A percentile compares a stretch with the other conserved stretches of the same genome.
These are phyloP conservation scores for Adenanthera pavonina DNA, from an alignment of 306 rosid genomes.

Conservation along the genomic window DNA sequence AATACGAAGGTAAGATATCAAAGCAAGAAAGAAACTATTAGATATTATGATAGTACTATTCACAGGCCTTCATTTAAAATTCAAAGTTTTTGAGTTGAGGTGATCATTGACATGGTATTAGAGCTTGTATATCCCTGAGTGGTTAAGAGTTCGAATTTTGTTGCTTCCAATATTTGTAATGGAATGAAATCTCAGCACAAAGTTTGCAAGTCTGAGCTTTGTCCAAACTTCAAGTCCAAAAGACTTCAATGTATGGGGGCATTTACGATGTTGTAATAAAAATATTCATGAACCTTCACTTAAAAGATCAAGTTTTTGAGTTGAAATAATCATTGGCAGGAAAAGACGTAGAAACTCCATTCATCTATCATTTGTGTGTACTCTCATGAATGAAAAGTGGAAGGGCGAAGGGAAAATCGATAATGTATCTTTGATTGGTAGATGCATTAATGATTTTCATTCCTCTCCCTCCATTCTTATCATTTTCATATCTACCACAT, in stretches of 20 bases:
- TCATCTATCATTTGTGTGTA: neutral
- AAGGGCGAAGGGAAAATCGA: neutral
- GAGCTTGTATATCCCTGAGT: neutral
- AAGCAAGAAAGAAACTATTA: too few species aligned
- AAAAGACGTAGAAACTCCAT: neutral
- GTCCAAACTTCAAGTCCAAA: neutral
- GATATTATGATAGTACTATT: neutral
- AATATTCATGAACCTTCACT: neutral
- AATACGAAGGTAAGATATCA: neutral
- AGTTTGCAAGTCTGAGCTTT: neutral
- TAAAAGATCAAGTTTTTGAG: neutral
- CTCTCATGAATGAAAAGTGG: neutral
- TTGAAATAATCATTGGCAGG: neutral
- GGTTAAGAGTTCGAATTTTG: neutral
- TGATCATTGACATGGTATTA: neutral
- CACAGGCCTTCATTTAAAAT: neutral
- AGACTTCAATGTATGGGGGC: neutral
- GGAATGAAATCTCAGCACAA: neutral
- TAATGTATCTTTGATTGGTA: neutral
- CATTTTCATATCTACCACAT: neutral
- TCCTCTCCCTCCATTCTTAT: conserved; percentile 1
- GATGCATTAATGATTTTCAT: conserved; percentile 8
- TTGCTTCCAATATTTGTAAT: neutral
- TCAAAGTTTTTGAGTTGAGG: neutral
- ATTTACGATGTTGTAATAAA: neutral